Evolutionary conservation across 257 asterid genomes (phyloP), one percentile per base, ranked within the genome.

Genomic region (Cynanchum wilfordii): DNA sequence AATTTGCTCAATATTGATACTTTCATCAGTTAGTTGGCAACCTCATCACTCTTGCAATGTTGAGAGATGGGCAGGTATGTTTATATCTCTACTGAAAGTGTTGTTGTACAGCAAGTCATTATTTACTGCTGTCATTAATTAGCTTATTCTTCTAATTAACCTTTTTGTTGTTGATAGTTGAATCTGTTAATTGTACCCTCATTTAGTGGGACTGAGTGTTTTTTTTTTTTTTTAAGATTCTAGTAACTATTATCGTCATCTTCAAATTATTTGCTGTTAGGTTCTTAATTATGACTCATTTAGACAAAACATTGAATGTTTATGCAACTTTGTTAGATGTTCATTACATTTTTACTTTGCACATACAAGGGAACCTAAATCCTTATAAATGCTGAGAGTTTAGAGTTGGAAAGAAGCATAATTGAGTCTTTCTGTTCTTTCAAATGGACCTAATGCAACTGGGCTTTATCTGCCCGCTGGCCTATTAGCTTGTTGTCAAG

Each of bases 11-110:
- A 68, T 2, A 55, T 70, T 30, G 72, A n/a, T 73, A 63, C 73
- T 76, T 81, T 87, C 99, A 95, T 87, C 99, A 95, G 99, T 80
- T 95, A 55, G 86, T 89, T 20, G 99, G 99, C 33, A 95, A 92
- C 82, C 98, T 95, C 76, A 62, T 92, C 76, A 92, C 93, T 42
- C 85, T 95, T 75, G 93, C 87, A 71, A 73, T 95, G 79, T 68
- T 95, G 73, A 86, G 84, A 78, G 94, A 88, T 24, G 96, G 78
- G 79, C 78, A 83, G 94, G 99, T 94, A 85, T 13, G 81, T n/a
- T 12, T 66, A 54, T 66, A 68, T 72, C 55, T 70, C 24, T 56
- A 20, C 66, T 42, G 40, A 66, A 62, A 27, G 49, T 65, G 60
- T 60, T 22, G 10, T 7, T 19, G 29, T 55, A 47, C 64, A 11